Evolutionary conservation across 768 basidiomycete genomes (phyloP).

Genomic region (Rhizopogon salebrosus): DNA sequence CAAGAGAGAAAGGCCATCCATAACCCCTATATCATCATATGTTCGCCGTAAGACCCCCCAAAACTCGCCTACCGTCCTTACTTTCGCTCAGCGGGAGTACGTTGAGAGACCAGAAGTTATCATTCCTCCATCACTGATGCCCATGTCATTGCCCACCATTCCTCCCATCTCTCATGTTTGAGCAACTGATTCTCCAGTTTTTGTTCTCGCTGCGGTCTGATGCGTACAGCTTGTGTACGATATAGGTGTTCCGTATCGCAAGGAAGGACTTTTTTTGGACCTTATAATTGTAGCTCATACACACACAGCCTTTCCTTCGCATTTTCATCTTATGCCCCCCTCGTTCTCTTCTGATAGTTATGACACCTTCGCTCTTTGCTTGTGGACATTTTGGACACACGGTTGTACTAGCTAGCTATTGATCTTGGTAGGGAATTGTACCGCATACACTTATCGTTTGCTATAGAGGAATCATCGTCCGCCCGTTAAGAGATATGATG

Average conservation of each 20-base stretch:
- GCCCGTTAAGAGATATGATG: background rate
- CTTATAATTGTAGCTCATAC: constrained; percentile 3
- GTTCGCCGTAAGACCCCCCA: constrained; percentile 77
- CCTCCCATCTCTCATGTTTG: constrained; percentile 29
- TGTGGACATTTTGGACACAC: constrained; percentile 16
- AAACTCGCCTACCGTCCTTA: constrained; percentile 63
- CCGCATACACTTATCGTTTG: background rate
- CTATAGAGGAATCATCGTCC: background rate
- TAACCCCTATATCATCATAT: constrained; percentile 76
- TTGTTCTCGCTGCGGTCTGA: background rate
- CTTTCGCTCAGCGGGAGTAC: constrained; percentile 40
- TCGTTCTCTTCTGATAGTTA: constrained; percentile 6
- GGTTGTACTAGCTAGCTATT: background rate
- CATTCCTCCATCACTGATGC: constrained; percentile 19
- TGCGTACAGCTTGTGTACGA: constrained; percentile 3
- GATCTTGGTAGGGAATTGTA: background rate
- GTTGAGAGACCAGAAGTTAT: constrained; percentile 27
- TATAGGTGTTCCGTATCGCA: constrained; percentile 1
- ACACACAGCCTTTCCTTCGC: background rate
- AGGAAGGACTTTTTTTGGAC: constrained; percentile 3
- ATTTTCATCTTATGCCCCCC: constrained; percentile 1
- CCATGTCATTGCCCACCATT: constrained; percentile 62
- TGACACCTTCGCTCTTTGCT: constrained; percentile 7
- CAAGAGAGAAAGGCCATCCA: constrained; percentile 52
- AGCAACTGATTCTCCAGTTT: background rate